Base-by-base conservation (phyloP, 1,284 basidiomycete species). In the Wallemia mellicola region DNA sequence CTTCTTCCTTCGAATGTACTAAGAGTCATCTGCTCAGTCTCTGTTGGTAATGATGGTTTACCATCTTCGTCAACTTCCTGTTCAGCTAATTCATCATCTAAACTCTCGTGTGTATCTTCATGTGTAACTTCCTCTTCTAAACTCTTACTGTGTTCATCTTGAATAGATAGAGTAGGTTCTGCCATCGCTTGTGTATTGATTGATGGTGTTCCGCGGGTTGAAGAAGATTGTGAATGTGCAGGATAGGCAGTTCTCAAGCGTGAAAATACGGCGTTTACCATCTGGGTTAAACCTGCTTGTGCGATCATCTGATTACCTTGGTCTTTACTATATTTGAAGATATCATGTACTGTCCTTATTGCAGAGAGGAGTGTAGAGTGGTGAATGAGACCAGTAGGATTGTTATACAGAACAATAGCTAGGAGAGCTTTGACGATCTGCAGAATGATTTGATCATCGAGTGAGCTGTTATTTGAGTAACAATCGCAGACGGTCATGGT, bases 391-490 rank as follows among this genome's bases (percentile, higher is more conserved):
- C 83, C 80, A 38, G 80, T 83, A 2, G 83, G 76, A 48, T 30
- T 55, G 19, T 65, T 62, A 5, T 87, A 92, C 33, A 96, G 74
- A 25, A 94, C 81, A 57, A 95, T 73, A 0, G 87, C 77, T 59
- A 96, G 77, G 24, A 96, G 75, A 5, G 87, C 88, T 69, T 94
- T 95, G 63, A 95, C 86, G 62, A 96, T 87, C 67, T 95, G 91
- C 9, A 96, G 74, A 1, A 87, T 89, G 54, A 94, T 88, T 1
- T 86, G 72, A 67, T 92, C 84, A 2, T 87, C 81, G 0, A 86
- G 86, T 22, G 77, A 76, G 69, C 94, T 86, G 30, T 57, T 57
- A 15, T 26, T 57, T 15, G 80, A 78, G 69, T 94, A 92, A 62
- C 86, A 91, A 15, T 86, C 76, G 14, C 91, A 91, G 65, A 96